Base-by-base conservation (phyloP, 306 rosid genomes). In the Vachellia collinsii region DNA sequence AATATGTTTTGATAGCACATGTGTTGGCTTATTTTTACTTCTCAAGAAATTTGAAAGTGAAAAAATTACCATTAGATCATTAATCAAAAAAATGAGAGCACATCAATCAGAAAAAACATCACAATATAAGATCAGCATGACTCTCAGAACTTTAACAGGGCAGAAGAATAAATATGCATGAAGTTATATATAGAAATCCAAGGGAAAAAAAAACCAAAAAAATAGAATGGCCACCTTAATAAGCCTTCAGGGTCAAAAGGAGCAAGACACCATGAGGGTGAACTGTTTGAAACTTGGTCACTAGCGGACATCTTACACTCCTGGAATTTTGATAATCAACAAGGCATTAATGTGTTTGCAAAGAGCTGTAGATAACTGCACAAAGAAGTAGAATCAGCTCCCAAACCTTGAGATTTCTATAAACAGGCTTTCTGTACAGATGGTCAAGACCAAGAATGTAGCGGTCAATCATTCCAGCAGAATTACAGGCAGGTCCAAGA, bases 221-320 rank as follows among this genome's bases (percentile, higher is more conserved):
- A 67, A 70, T 77, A 81, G 84, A 82, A 41, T 53, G 36, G 63
- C 84, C 76, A 94, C 98, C 98, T 92, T 83, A 94, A 85, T 82
- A 92, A 84, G 85, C 98, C 98, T 87, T 94, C 98, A 59, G 98
- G 98, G 66, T 94, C 98, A 82, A 91, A 94, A 78, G 97, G 94
- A 84, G 97, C 90, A 48, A 84, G 91, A 81, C 98, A 94, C 98
- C 97, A 94, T 25, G 97, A 79, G 77, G 92, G 94, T 6, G 97
- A 84, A 80, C 85, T 84, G 82, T 92, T 93, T 34, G 97, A 86
- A 87, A 89, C 66, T 82, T 79, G 86, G 71, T 89, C 93, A 50
- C 78, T 84, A 34, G 79, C 41, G 66, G 91, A 71, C 74, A 86
- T 83, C 75, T 88, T 91, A 86, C 98, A 94, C 58, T 88, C 97